Evolutionary conservation across 306 rosid species (phyloP).

Genomic region (Aeschynomene evenia): DNA sequence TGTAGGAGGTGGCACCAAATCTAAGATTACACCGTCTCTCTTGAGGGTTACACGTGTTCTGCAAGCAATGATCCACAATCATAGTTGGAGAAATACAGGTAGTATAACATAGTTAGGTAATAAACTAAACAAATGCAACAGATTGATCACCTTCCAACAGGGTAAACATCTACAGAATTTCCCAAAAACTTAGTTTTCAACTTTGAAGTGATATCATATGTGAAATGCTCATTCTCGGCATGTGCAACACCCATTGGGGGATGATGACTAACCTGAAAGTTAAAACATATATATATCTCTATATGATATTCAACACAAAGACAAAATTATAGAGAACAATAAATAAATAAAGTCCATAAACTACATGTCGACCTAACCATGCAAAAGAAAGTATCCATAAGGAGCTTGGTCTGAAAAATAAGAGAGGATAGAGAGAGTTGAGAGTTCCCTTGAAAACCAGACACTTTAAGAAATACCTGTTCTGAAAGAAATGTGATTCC

Average conservation of each 20-base stretch:
- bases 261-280: conserved; percentile 86
- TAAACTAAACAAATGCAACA: conserved; percentile 14
- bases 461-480: conserved; percentile 61
- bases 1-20: conserved; percentile 82
- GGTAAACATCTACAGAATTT: conserved; percentile 83
- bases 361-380: conserved; percentile 2
- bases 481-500: conserved; percentile 80
- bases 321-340: not conserved
- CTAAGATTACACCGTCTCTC: conserved; percentile 59
- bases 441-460: conserved; percentile 10
- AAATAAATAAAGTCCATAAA: not conserved
- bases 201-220: conserved; percentile 87
- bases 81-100: not conserved
- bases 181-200: conserved; percentile 90
- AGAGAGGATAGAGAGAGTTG: not conserved
- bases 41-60: conserved; percentile 75
- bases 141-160: conserved; percentile 77
- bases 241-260: conserved; percentile 97
- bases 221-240: conserved; percentile 89
- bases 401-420: conserved; percentile 6
- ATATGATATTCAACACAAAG: not conserved
- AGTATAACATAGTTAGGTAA: not conserved
- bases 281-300: not conserved
- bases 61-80: conserved; percentile 26
- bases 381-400: conserved; percentile 18